phyloP scores from a whole-genome alignment of 257 asterid genomes.

The Przewalskia tangutica region DNA sequence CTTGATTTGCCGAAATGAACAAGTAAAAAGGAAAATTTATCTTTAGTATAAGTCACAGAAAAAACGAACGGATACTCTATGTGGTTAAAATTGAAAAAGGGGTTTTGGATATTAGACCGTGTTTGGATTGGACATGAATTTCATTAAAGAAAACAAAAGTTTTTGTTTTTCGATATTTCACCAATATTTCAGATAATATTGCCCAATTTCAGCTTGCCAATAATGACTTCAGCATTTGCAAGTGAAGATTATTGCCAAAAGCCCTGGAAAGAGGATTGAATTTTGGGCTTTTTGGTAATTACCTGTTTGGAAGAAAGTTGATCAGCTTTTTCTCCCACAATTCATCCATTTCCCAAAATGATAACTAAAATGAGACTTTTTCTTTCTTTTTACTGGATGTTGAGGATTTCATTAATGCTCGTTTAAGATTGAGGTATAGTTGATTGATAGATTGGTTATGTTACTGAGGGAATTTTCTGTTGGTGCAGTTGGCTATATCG shows the following conservation, averaged over 20 bases:
- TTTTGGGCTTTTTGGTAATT: too few relatives aligned
- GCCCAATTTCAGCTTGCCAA: background rate
- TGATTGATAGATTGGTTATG: background rate
- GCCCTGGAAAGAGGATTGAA: too few relatives aligned
- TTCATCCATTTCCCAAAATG: background rate
- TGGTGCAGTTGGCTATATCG: conserved; percentile 75
- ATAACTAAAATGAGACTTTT: too few relatives aligned
- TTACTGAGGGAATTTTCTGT: background rate
- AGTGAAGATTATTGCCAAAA: too few relatives aligned
- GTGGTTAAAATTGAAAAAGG: background rate
- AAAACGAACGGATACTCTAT: too few relatives aligned
- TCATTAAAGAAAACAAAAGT: background rate
- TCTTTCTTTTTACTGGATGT: background rate
- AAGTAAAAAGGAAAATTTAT: too few relatives aligned
- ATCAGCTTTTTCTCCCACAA: too few relatives aligned
- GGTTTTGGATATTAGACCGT: background rate
- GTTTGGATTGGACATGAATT: background rate
- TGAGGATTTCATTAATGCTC: background rate
- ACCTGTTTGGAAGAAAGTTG: too few relatives aligned
- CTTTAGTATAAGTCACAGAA: too few relatives aligned
- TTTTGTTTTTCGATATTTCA: background rate
- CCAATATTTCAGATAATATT: background rate
- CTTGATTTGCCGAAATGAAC: too few relatives aligned
- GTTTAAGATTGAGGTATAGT: background rate
- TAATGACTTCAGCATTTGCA: background rate